Percentiles rank a stretch among this genome's conserved stretches.
Conservation (phyloP, 306 rosid genomes). For the Sindora glabra region DNA sequence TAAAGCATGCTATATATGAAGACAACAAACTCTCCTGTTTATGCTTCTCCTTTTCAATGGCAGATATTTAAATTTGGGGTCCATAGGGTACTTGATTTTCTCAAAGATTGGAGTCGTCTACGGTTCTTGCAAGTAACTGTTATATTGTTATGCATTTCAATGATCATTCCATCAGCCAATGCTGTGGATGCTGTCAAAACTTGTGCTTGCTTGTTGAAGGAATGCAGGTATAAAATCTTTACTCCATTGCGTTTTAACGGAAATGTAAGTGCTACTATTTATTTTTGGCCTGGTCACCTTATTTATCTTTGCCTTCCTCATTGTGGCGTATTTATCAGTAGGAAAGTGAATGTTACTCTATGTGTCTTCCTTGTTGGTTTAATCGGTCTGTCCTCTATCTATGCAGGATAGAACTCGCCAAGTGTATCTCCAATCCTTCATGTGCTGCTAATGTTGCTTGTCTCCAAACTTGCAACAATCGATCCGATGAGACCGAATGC, state of each 20-base stretch:
- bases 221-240: constrained; percentile 61
- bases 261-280: too few relatives aligned
- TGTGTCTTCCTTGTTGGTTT: not conserved
- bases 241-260: not conserved
- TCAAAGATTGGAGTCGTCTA: constrained; percentile 44
- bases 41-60: constrained; percentile 13
- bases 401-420: constrained; percentile 81
- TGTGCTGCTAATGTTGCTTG: constrained; percentile 95
- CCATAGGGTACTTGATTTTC: constrained; percentile 15
- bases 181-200: constrained; percentile 94
- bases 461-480: constrained; percentile 91
- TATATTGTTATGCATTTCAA: constrained; percentile 42
- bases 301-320: not conserved
- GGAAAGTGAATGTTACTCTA: not conserved
- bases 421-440: constrained; percentile 73
- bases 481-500: constrained; percentile 96
- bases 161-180: constrained; percentile 66
- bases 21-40: not conserved
- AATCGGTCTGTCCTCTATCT: constrained; percentile 16
- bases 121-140: constrained; percentile 37
- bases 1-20: not conserved
- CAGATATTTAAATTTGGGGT: constrained; percentile 15
- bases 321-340: not conserved
- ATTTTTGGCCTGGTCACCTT: too few relatives aligned
- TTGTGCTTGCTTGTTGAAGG: constrained; percentile 87